Evolutionary conservation across 2,329 filamentous ascomycete genomes (phyloP).

Genomic region (Pyrenochaeta sp.): DNA sequence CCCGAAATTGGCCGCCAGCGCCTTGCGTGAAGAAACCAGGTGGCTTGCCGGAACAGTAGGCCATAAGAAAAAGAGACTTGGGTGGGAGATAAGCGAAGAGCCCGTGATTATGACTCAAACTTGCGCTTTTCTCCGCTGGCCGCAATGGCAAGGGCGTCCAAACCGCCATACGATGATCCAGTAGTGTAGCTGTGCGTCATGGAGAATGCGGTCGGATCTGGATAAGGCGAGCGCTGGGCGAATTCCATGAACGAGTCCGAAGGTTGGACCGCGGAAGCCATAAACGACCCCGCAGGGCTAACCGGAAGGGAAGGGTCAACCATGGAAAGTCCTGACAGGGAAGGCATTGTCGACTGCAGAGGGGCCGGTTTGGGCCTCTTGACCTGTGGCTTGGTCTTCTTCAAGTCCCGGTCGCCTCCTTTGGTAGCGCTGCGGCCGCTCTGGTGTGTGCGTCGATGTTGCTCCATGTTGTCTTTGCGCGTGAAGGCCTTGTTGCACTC

Average conservation of each 20-base stretch:
- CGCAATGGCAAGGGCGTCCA: constrained; percentile 48
- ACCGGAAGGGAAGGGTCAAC: constrained; percentile 39
- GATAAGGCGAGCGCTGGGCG: constrained; percentile 36
- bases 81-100: neutral
- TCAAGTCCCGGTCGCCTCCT: constrained; percentile 42
- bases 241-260: constrained; percentile 32
- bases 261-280: constrained; percentile 39
- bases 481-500: constrained; percentile 83
- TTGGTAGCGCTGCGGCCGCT: constrained; percentile 54
- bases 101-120: constrained; percentile 31
- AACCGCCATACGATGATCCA: constrained; percentile 40
- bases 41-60: constrained; percentile 1
- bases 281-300: constrained; percentile 37
- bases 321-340: constrained; percentile 29
- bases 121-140: constrained; percentile 49
- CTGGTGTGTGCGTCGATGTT: constrained; percentile 79
- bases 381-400: constrained; percentile 45
- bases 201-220: constrained; percentile 37
- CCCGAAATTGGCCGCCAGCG: constrained; percentile 17
- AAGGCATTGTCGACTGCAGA: constrained; percentile 33
- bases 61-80: too few relatives aligned
- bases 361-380: constrained; percentile 45
- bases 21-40: constrained; percentile 10
- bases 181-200: constrained; percentile 31
- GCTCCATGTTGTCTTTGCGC: constrained; percentile 86